Base-by-base conservation (phyloP, 805 yeast species). In the Cyberlindnera euphorbiiphila region DNA sequence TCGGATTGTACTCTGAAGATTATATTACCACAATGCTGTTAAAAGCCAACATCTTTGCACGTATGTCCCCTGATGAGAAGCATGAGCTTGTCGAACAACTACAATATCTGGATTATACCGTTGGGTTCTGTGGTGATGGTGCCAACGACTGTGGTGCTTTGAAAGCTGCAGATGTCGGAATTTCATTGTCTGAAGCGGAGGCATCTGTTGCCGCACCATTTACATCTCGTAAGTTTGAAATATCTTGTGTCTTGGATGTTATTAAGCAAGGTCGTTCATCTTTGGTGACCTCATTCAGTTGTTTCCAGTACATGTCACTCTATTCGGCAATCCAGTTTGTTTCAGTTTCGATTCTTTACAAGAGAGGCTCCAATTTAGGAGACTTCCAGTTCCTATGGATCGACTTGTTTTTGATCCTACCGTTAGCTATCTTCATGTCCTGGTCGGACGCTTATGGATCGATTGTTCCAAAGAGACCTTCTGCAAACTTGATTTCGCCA, bases 51-150 rank as follows among this genome's bases (percentile, higher is more conserved):
- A 75, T 93, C 4, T 93, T 81, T 65, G 98, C 99, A 0, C 71
- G 99, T 47, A 93, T 93, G 99, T 89, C 98, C 0, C 99, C 99
- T 0, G 98, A 94, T 61, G 99, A 93, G 60, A 93, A 93, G 56
- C 96, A 93, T 59, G 98, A 93, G 61, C 68, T 93, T 32, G 96
- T 93, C 24, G 89, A 85, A 52, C 86, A 83, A 56, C 64, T 93
- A 11, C 96, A 88, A 59, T 71, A 68, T 16, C 56, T 93, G 15
- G 96, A 89, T 53, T 91, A 91, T 57, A 86, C 95, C 0, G 95
- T 87, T 32, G 96, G 97, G 3, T 93, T 93, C 61, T 93, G 98
- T 64, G 99, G 99, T 25, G 99, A 93, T 64, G 99, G 99, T 47
- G 99, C 99, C 6, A 93, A 93, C 61, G 99, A 93, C 57, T 93